Evolutionary conservation across 2,329 filamentous ascomycete genomes (phyloP).

Genomic region (Fusarium pseudonygamai): DNA sequence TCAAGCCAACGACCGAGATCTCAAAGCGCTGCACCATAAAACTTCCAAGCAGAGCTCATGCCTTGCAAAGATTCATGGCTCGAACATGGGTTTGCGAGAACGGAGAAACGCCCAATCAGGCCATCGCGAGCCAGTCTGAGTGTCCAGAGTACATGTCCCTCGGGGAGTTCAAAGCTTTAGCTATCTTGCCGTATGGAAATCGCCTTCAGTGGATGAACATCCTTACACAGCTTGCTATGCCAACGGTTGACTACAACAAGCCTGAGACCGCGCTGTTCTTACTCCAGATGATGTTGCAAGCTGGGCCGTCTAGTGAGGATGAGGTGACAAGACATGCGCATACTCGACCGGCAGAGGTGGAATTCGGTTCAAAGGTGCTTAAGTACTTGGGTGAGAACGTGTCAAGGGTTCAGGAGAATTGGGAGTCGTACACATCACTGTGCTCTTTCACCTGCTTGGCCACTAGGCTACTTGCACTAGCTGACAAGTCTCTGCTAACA

Average conservation of each 20-base stretch:
- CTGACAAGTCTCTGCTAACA: background rate
- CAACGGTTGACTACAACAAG: constrained; percentile 38
- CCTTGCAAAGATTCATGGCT: constrained; percentile 25
- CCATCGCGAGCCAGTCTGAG: constrained; percentile 58
- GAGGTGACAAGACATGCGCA: constrained; percentile 1
- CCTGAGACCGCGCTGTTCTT: constrained; percentile 26
- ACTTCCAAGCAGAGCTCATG: constrained; percentile 11
- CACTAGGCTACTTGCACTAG: constrained; percentile 24
- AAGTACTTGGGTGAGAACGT: background rate
- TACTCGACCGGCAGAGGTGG: background rate
- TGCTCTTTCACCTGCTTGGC: constrained; percentile 32
- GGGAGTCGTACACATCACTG: constrained; percentile 34
- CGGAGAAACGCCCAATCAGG: constrained; percentile 55
- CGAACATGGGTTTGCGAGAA: constrained; percentile 2
- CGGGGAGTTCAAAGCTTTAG: constrained; percentile 61
- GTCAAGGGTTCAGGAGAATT: constrained; percentile 27
- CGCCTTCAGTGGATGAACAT: constrained; percentile 36
- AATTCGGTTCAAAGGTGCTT: constrained; percentile 15
- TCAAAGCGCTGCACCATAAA: constrained; percentile 25
- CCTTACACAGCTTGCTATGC: constrained; percentile 35
- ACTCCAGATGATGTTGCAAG: constrained; percentile 37
- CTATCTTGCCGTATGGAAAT: constrained; percentile 23
- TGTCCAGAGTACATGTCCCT: constrained; percentile 61
- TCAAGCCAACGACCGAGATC: background rate
- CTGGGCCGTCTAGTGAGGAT: background rate